Evolutionary conservation across 179 eudicot genomes (phyloP).

Genomic region (Patellifolia procumbens): DNA sequence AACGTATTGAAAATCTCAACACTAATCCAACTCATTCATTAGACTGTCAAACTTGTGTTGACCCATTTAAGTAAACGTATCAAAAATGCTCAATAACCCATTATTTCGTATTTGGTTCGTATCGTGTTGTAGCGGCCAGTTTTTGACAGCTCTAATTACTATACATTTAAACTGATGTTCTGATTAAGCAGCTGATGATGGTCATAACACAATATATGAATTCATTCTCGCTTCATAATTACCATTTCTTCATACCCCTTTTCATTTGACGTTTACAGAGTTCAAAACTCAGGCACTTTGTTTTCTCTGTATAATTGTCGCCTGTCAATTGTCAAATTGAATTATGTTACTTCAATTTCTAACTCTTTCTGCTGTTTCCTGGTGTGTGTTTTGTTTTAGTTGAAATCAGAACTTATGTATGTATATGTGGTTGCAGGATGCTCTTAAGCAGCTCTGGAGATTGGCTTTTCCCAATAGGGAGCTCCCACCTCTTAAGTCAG

Average conservation of each 20-base stretch:
- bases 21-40: too few species aligned
- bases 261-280: background rate
- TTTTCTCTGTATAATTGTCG: background rate
- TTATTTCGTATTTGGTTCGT: too few species aligned
- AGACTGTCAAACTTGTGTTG: too few species aligned
- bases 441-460: conserved; percentile 89
- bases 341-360: background rate
- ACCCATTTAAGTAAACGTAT: too few species aligned
- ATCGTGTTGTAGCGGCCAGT: too few species aligned
- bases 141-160: too few species aligned
- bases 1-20: too few species aligned
- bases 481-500: conserved; percentile 92
- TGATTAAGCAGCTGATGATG: background rate
- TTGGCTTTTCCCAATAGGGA: conserved; percentile 81
- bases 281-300: background rate
- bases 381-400: background rate
- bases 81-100: too few species aligned
- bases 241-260: background rate
- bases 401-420: background rate
- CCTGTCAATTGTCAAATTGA: background rate
- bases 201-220: background rate
- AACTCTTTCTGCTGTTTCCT: background rate
- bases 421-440: conserved; percentile 61
- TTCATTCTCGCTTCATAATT: background rate
- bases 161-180: too few species aligned